Evolutionary conservation across 441 rosid genomes (phyloP).

Genomic region (Arabidopsis lyrata): DNA sequence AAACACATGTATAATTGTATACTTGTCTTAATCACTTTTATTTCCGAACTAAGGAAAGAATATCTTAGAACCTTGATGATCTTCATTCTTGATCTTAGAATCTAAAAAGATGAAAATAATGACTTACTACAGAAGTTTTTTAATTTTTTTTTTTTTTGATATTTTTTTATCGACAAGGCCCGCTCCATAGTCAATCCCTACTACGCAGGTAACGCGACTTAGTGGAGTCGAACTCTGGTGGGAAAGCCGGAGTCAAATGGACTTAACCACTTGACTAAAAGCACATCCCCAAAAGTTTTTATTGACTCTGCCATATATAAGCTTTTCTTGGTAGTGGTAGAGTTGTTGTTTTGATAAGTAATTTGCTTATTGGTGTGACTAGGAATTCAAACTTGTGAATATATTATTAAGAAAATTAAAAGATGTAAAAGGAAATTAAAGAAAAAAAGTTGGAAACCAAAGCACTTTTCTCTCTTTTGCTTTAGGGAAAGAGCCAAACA

Average conservation of each 20-base stretch:
- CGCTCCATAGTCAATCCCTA: too few relatives aligned
- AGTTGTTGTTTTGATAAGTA: constrained; percentile 43
- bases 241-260: too few relatives aligned
- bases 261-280: too few relatives aligned
- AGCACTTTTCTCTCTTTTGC: constrained; percentile 39
- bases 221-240: too few relatives aligned
- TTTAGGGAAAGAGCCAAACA: constrained; percentile 45
- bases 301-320: constrained; percentile 37
- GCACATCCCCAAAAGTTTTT: too few relatives aligned
- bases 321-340: constrained; percentile 42
- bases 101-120: constrained; percentile 38
- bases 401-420: constrained; percentile 7
- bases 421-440: constrained; percentile 12
- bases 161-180: too few relatives aligned
- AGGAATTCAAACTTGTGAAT: constrained; percentile 36
- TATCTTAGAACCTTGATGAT: constrained; percentile 28
- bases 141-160: too few relatives aligned
- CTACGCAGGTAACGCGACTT: too few relatives aligned
- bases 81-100: constrained; percentile 36
- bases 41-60: constrained; percentile 42
- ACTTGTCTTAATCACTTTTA: constrained; percentile 39
- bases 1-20: constrained; percentile 21
- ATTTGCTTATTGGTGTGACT: constrained; percentile 41
- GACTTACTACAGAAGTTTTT: constrained; percentile 33
- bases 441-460: constrained; percentile 36